phyloP scores from a whole-genome alignment of 192 early-diverging fungal genomes.

The Gryganskiella cystojenkinii region DNA sequence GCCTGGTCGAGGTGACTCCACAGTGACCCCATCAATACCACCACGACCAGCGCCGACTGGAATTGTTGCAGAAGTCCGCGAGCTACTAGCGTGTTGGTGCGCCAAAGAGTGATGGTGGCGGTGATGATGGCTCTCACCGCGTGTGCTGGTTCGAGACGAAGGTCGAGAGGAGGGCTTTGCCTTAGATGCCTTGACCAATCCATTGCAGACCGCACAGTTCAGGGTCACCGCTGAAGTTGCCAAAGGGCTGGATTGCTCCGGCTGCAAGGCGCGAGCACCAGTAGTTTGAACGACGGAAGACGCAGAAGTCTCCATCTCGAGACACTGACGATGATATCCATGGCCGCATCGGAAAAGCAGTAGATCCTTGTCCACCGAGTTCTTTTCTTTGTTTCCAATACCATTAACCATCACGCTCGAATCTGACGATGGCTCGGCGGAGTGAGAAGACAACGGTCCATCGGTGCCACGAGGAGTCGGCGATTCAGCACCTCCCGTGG shows the following conservation, averaged over 20 bases:
- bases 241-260: not conserved
- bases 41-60: too few species aligned
- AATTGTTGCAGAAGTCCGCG: not conserved
- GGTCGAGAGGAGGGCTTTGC: constrained; percentile 3
- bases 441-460: not conserved
- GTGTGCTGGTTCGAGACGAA: constrained; percentile 6
- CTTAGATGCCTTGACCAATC: constrained; percentile 20
- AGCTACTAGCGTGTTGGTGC: not conserved
- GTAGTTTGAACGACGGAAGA: too few species aligned
- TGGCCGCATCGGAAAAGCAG: constrained; percentile 65
- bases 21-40: too few species aligned
- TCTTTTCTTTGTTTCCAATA: constrained; percentile 6
- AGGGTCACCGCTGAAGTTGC: constrained; percentile 1
- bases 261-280: not conserved
- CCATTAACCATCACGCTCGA: not conserved
- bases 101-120: not conserved
- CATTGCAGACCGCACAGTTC: constrained; percentile 42
- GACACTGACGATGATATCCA: constrained; percentile 64
- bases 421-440: constrained; percentile 7
- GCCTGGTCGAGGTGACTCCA: too few species aligned
- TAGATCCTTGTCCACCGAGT: constrained; percentile 42
- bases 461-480: constrained; percentile 2
- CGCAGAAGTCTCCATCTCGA: constrained; percentile 44
- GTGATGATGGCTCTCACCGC: constrained; percentile 2
- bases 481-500: not conserved